Conservation (phyloP, 108 stramenopile genomes). For the Mayamaea pseudoterrestris region DNA sequence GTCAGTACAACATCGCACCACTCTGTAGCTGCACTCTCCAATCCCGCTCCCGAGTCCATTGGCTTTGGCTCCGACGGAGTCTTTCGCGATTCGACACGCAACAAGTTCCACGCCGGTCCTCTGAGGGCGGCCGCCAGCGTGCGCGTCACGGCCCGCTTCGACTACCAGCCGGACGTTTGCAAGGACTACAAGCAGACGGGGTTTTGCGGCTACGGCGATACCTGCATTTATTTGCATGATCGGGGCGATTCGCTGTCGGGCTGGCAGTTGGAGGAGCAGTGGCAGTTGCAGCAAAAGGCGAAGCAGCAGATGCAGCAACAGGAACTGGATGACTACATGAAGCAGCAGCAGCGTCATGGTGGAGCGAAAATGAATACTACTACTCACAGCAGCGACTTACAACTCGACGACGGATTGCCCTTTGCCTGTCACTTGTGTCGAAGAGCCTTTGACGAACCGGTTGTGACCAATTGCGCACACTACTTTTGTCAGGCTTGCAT, state of each 20-base stretch:
- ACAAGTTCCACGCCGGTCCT: conserved; percentile 76
- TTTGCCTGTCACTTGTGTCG: conserved; percentile 94
- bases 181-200: conserved; percentile 99
- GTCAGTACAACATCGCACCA: conserved; percentile 36
- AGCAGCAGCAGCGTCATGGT: not conserved
- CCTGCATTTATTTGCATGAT: conserved; percentile 96
- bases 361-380: conserved; percentile 15
- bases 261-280: conserved; percentile 93
- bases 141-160: conserved; percentile 86
- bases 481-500: conserved; percentile 91
- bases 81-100: conserved; percentile 8
- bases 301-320: conserved; percentile 35
- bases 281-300: conserved; percentile 86
- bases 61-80: conserved; percentile 14
- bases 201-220: conserved; percentile 98
- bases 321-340: conserved; percentile 57
- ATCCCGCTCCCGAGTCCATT: conserved; percentile 23
- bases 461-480: conserved; percentile 88
- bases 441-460: conserved; percentile 77
- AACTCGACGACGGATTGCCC: conserved; percentile 88
- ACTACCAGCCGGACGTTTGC: conserved; percentile 98
- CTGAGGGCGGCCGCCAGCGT: conserved; percentile 76
- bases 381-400: no score
- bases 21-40: no score
- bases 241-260: conserved; percentile 89